Conservation (phyloP, 2,329 filamentous ascomycete genomes). For the Fusarium torulosum region DNA sequence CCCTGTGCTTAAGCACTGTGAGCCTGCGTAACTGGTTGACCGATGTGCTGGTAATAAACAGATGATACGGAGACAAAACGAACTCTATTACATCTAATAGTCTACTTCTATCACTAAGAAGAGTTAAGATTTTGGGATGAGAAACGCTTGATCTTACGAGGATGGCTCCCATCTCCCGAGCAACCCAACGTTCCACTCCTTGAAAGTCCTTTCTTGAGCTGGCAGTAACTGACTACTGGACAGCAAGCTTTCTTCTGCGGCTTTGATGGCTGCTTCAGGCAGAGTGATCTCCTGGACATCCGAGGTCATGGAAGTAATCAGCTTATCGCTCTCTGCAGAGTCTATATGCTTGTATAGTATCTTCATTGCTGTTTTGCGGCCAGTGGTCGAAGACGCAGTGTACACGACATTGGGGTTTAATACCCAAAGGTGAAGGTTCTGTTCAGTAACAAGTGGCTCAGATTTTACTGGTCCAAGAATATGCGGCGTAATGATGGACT, state of each 20-base stretch:
- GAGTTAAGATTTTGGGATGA: not conserved
- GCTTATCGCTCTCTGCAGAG: constrained; percentile 59
- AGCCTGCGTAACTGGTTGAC: no score
- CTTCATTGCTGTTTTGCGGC: constrained; percentile 61
- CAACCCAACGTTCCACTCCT: constrained; percentile 76
- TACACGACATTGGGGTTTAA: constrained; percentile 68
- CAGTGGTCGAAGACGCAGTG: constrained; percentile 55
- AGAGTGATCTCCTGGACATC: constrained; percentile 71
- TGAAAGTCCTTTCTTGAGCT: constrained; percentile 66
- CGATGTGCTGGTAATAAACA: not conserved
- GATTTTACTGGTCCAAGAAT: constrained; percentile 20
- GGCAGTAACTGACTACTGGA: constrained; percentile 67
- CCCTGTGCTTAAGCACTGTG: no score
- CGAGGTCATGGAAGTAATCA: constrained; percentile 65
- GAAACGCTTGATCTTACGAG: not conserved
- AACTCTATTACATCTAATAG: not conserved
- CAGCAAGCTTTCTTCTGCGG: constrained; percentile 59
- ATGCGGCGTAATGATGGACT: constrained; percentile 63
- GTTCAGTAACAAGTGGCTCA: constrained; percentile 13
- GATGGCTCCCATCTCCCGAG: constrained; percentile 59
- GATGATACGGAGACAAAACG: not conserved
- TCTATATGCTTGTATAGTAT: constrained; percentile 63
- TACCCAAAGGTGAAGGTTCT: constrained; percentile 65
- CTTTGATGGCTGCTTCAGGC: constrained; percentile 62
- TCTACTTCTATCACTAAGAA: not conserved